Evolutionary conservation across 371 early-diverging fungal genomes (phyloP).

Genomic region (Mortierella sp.): DNA sequence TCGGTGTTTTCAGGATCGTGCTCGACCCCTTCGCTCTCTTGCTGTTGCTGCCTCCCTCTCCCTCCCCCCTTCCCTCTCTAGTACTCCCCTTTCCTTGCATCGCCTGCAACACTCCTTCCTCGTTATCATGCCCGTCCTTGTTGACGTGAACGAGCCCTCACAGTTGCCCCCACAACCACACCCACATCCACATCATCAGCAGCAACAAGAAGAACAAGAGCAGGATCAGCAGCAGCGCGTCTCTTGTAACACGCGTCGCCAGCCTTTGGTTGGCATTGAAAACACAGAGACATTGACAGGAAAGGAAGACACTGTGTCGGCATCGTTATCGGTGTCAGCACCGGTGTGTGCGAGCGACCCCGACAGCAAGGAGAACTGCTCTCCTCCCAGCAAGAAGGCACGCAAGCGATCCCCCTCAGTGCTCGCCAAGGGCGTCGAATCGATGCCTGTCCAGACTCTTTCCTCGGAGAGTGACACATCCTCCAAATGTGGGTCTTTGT

Average conservation of each 20-base stretch:
- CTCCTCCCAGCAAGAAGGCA: background rate
- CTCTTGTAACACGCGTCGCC: conserved; percentile 3
- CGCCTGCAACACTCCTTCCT: background rate
- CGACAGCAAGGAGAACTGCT: background rate
- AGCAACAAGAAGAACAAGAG: background rate
- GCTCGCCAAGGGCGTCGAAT: background rate
- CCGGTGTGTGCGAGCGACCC: background rate
- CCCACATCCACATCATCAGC: background rate
- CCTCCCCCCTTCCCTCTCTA: background rate
- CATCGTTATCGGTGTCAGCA: background rate
- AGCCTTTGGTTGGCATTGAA: conserved; percentile 6
- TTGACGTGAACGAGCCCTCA: conserved; percentile 18
- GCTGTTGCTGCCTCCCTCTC: background rate
- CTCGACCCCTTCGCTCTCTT: background rate
- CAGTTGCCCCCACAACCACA: conserved; percentile 6
- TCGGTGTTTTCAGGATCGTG: conserved; percentile 11
- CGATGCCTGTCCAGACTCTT: background rate
- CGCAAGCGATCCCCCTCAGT: background rate
- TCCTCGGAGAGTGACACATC: background rate
- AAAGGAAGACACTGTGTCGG: background rate
- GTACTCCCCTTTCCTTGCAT: conserved; percentile 6
- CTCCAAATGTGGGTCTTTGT: background rate
- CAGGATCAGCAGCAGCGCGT: background rate
- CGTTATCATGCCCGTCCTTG: conserved; percentile 15
- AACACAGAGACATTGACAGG: conserved; percentile 8